phyloP scores from a whole-genome alignment of 1,284 basidiomycete species.

The Ceratobasidium sp. region DNA sequence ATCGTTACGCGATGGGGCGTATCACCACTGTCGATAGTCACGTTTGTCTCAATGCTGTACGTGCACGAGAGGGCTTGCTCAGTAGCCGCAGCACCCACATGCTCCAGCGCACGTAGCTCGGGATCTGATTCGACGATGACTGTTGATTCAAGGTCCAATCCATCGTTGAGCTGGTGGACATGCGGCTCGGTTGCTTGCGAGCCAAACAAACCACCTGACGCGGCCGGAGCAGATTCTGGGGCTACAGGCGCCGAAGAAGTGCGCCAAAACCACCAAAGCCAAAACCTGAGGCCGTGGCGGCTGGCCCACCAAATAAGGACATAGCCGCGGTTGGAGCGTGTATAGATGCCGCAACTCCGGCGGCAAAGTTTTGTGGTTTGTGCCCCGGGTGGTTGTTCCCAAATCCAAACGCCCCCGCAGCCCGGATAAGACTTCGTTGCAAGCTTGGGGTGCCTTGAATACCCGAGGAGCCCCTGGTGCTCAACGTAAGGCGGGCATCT shows the following conservation, averaged over 20 bases:
- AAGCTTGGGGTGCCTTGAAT: conserved; percentile 42
- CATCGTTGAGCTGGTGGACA: neutral
- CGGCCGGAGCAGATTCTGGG: neutral
- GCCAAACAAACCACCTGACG: neutral
- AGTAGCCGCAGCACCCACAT: conserved; percentile 29
- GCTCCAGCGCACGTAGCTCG: conserved; percentile 9
- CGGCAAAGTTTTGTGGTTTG: too few relatives aligned
- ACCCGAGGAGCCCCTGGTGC: conserved; percentile 52
- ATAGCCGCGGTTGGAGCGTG: too few relatives aligned
- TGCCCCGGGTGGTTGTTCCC: too few relatives aligned
- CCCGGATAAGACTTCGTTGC: conserved; percentile 6
- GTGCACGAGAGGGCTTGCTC: conserved; percentile 36
- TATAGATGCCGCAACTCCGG: too few relatives aligned
- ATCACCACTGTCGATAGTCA: conserved; percentile 38
- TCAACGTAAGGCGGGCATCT: conserved; percentile 58
- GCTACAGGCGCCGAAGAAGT: too few relatives aligned
- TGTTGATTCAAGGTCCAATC: neutral
- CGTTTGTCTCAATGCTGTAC: conserved; percentile 39
- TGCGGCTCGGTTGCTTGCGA: neutral
- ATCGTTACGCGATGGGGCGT: conserved; percentile 40
- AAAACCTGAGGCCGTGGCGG: too few relatives aligned
- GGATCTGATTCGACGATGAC: conserved; percentile 4
- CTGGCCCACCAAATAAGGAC: too few relatives aligned
- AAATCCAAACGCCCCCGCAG: neutral
- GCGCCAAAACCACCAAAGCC: too few relatives aligned